These are phyloP conservation scores for Ensete glaucum DNA, from an alignment of 176 grass and related monocot species.

Conservation along the genomic window DNA sequence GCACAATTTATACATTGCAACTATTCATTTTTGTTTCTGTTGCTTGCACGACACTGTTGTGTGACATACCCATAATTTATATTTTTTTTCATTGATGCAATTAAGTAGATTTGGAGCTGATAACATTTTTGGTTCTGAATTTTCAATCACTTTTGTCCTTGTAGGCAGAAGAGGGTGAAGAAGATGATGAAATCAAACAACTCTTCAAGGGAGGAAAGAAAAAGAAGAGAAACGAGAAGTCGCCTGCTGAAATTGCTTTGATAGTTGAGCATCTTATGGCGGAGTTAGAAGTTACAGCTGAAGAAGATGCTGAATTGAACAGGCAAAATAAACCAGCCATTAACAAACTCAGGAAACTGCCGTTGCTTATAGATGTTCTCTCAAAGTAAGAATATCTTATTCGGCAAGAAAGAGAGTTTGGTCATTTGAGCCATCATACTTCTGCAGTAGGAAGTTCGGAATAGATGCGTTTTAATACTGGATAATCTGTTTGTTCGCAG, in stretches of 20 bases:
- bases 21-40: too few relatives aligned
- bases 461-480: too few relatives aligned
- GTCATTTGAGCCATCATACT: neutral
- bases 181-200: conserved; percentile 79
- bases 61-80: too few relatives aligned
- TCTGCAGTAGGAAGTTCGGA: neutral
- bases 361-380: conserved; percentile 82
- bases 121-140: neutral
- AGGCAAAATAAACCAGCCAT: conserved; percentile 98
- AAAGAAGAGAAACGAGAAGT: conserved; percentile 88
- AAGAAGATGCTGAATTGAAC: conserved; percentile 98
- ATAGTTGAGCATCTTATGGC: conserved; percentile 95
- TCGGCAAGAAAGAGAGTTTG: neutral
- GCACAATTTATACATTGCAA: too few relatives aligned
- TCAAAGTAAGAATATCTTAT: conserved; percentile 65
- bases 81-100: too few relatives aligned
- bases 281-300: conserved; percentile 83
- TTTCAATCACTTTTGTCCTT: neutral
- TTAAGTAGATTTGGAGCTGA: too few relatives aligned
- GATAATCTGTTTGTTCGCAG: too few relatives aligned
- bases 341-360: conserved; percentile 95
- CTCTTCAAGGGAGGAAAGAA: conserved; percentile 84
- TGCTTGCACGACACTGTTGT: too few relatives aligned
- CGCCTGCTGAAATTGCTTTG: conserved; percentile 77
- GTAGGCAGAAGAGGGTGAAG: conserved; percentile 80